Conservation (phyloP, 371 early-diverging fungal species). For the Mortierella sp. region DNA sequence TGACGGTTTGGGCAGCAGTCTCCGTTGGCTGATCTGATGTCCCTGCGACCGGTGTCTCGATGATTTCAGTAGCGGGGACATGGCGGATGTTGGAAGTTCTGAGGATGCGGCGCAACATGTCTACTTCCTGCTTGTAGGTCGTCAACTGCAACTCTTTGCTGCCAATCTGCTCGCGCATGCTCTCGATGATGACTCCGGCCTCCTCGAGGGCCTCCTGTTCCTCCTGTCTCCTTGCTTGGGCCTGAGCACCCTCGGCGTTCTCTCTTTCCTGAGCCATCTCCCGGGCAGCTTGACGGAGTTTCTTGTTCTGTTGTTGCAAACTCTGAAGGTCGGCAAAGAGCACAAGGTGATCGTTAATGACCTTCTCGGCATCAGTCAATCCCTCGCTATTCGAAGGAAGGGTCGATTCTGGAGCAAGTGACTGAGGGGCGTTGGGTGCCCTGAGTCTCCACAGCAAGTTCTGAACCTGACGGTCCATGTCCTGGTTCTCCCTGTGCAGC, state of each 20-base stretch:
- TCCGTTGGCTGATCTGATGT: neutral
- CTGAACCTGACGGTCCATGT: slow-evolving; percentile 65
- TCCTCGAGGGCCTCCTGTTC: slow-evolving; percentile 64
- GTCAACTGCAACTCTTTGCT: slow-evolving; percentile 57
- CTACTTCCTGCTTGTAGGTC: slow-evolving; percentile 63
- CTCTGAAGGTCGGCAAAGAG: slow-evolving; percentile 66
- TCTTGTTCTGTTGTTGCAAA: slow-evolving; percentile 69
- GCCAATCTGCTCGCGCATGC: slow-evolving; percentile 61
- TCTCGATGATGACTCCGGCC: slow-evolving; percentile 63
- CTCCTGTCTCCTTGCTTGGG: slow-evolving; percentile 55
- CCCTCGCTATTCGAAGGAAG: slow-evolving; percentile 5
- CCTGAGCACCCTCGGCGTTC: slow-evolving; percentile 58
- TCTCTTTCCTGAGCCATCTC: slow-evolving; percentile 62
- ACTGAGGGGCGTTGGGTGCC: slow-evolving; percentile 57
- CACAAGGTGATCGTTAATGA: slow-evolving; percentile 66
- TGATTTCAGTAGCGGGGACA: neutral
- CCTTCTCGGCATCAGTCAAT: slow-evolving; percentile 45
- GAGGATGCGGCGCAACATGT: slow-evolving; percentile 62
- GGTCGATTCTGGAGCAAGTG: slow-evolving; percentile 46
- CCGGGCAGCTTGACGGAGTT: slow-evolving; percentile 66
- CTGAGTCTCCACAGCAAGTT: slow-evolving; percentile 59
- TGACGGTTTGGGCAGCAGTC: neutral
- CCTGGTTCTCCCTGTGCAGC: slow-evolving; percentile 63
- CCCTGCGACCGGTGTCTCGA: slow-evolving; percentile 1
- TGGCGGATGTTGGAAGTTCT: slow-evolving; percentile 38